Base-by-base conservation (phyloP, 2,329 filamentous ascomycete genomes). In the Magnaporthiopsis rhizophila region DNA sequence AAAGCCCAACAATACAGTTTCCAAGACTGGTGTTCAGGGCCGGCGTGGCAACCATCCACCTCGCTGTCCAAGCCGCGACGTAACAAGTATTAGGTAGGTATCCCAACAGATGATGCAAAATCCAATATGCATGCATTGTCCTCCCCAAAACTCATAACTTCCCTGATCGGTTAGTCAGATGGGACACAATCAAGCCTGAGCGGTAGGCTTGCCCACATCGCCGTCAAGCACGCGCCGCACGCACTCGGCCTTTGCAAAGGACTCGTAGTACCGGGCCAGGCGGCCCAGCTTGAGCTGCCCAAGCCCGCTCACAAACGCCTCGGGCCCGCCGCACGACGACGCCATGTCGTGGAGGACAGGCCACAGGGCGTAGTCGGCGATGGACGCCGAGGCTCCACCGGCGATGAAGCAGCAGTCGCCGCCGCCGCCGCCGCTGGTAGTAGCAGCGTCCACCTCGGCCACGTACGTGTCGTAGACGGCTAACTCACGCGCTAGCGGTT, bases 311-410 rank as follows among this genome's bases (percentile, higher is more conserved):
- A 68, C 68, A 7, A 81, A 69, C 0, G 68, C 68, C 1, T 71
- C 73, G 13, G 28, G 8, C 21, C 26, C 61, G n/a, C 74, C 77
- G 64, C 71, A 71, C 26, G 74, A 72, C 18, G 72, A 66, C 11
- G 77, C 71, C 26, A 85, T 75, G 38, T 76, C 76, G 65, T 84
- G 73, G 65, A 88, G 68, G 18, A 85, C 76, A 0, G 85, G 84
- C 81, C 82, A 86, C 3, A 86, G 70, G 0, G 82, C 83, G 70
- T 81, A 87, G 71, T 88, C 85, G 0, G 80, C 79, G 2, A 86
- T 69, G 2, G 76, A 75, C 0, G 79, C 69, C 13, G 67, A 67
- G 0, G 65, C 67, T 3, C 70, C 65, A 0, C 80, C 82, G 0
- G 80, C 79, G 26, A 86, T 78, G 69, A 80, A 85, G 15, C 67